These are phyloP conservation scores for Aspergillus proliferans DNA, from an alignment of 2,329 filamentous ascomycete species.

Conservation along the genomic window DNA sequence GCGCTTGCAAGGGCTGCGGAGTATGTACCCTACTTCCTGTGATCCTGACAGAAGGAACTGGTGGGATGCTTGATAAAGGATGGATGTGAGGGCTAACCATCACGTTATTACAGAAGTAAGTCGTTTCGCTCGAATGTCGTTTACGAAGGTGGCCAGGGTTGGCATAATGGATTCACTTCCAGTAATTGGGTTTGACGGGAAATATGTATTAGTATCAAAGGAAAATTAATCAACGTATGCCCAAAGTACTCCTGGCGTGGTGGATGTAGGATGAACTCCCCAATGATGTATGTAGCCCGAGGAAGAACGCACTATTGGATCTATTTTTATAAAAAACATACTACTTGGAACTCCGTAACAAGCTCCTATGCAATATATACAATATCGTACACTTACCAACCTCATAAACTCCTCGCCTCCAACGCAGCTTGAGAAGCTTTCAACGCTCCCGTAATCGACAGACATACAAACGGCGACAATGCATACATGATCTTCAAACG, in stretches of 20 bases:
- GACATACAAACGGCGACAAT: constrained; percentile 25
- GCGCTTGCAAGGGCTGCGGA: constrained; percentile 34
- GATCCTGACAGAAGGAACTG: constrained; percentile 1
- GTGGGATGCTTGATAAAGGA: constrained; percentile 6
- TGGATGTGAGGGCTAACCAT: constrained; percentile 9
- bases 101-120: constrained; percentile 18
- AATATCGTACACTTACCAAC: neutral
- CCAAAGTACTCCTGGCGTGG: neutral
- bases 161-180: too few relatives aligned
- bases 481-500: constrained; percentile 23
- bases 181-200: too few relatives aligned
- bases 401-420: constrained; percentile 2
- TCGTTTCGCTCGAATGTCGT: neutral
- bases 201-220: too few relatives aligned
- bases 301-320: too few relatives aligned
- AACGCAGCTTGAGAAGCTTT: constrained; percentile 24
- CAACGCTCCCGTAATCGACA: constrained; percentile 26
- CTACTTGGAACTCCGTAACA: neutral
- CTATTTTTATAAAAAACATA: too few relatives aligned
- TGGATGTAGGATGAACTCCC: too few relatives aligned
- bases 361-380: neutral
- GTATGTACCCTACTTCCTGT: constrained; percentile 22
- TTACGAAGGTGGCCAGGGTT: neutral
- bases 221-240: neutral
- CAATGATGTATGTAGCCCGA: too few relatives aligned